Base-by-base conservation (phyloP, 352 stramenopile genomes). In the Globisporangium radiosum region DNA sequence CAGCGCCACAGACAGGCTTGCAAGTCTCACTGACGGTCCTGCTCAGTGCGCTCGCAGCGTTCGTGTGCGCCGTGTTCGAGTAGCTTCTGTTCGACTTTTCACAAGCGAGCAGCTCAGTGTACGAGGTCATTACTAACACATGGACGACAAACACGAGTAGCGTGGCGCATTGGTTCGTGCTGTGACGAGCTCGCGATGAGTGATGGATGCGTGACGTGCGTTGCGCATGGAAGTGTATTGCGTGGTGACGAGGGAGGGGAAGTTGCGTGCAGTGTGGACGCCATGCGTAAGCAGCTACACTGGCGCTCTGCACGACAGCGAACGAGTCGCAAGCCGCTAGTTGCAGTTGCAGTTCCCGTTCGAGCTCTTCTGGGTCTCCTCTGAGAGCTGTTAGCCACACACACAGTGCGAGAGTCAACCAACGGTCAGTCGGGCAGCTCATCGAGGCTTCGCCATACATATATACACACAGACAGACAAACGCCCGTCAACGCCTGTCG, bases 271-370 rank as follows among this genome's bases (percentile, higher is more conserved):
- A 33, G 25, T 33, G 25, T 33, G 25, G 25, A 2, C 25, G 2
- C 25, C 25, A 33, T 33, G 25, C 2, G 25, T 3, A 3, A 33
- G 25, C 25, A 33, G 25, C 25, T 33, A 33, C 25, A 33, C 1
- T 33, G 25, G 25, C 25, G 25, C 25, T 33, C 25, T 33, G 25
- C 25, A 2, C 25, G 25, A 33, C 25, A 33, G 25, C 25, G 25
- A 33, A 3, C 25, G 25, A 33, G 25, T 33, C 25, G 25, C 25
- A 33, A 33, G 25, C 25, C 25, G 25, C 25, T 64, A 64, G 52
- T 64, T 64, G 48, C 58, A 64, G 36, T 19, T 42, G n/a, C 58
- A 64, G 38, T 64, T 64, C 0, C 38, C 38, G 52, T 50, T 59
- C 42, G 43, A 40, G 43, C 47, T 53, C 58, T 57, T 57, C 8